Percentiles rank a stretch among this genome's conserved stretches.
phyloP scores from a whole-genome alignment of 2,329 filamentous ascomycete species.

The Colletotrichum scovillei region DNA sequence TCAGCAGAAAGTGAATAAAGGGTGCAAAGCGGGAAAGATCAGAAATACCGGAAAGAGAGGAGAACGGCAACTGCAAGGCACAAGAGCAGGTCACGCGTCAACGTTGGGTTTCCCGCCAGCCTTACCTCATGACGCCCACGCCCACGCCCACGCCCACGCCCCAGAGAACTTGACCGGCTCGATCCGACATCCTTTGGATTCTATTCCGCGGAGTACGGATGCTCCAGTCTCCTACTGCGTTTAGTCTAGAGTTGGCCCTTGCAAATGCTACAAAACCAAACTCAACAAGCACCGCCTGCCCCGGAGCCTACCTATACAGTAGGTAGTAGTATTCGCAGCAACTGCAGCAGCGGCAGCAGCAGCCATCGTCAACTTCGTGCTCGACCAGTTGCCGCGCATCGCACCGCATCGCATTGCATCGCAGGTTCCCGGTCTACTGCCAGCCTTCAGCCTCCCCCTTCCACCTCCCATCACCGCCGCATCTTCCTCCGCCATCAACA shows the following conservation, averaged over 20 bases:
- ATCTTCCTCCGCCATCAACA: background rate
- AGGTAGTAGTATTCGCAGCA: no score
- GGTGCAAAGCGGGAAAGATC: background rate
- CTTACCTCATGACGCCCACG: background rate
- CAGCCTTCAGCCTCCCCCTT: no score
- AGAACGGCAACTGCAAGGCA: background rate
- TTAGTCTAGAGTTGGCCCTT: background rate
- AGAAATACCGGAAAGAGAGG: background rate
- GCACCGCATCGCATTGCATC: background rate
- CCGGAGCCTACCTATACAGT: no score
- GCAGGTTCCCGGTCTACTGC: background rate
- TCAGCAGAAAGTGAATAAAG: background rate
- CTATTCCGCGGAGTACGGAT: no score
- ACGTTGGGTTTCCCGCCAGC: conserved; percentile 2
- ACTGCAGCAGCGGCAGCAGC: background rate
- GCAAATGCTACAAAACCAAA: background rate
- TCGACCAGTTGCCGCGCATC: background rate
- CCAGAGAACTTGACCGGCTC: background rate
- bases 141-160: background rate
- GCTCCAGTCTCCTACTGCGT: no score
- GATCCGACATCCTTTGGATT: background rate
- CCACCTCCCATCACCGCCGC: no score
- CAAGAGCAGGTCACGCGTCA: conserved; percentile 16
- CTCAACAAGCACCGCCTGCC: background rate
- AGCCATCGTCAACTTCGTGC: background rate